Evolutionary conservation across 495 filamentous ascomycete species (phyloP).

Genomic region (Xylaria acuta): DNA sequence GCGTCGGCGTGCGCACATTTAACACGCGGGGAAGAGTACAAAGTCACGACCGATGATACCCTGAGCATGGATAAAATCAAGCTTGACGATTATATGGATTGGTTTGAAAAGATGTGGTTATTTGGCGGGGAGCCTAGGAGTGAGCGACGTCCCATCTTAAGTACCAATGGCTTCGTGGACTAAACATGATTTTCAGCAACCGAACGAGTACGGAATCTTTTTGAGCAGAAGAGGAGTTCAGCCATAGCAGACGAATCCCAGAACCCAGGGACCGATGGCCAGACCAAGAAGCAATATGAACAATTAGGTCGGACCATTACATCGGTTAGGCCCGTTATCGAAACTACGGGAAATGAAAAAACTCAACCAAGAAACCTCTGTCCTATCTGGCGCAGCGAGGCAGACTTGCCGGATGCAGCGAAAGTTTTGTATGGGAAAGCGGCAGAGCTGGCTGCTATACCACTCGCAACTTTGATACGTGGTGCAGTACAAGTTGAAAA

Average conservation of each 20-base stretch:
- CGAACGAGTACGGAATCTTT: constrained; percentile 24
- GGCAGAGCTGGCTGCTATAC: constrained; percentile 50
- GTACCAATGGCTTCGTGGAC: neutral
- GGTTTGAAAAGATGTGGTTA: constrained; percentile 81
- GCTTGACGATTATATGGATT: constrained; percentile 85
- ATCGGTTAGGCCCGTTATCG: constrained; percentile 32
- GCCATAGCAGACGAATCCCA: neutral
- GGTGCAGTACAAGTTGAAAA: constrained; percentile 59
- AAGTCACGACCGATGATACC: constrained; percentile 70
- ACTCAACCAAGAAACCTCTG: constrained; percentile 62
- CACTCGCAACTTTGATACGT: constrained; percentile 43
- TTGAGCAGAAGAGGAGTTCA: constrained; percentile 16
- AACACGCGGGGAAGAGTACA: constrained; percentile 39
- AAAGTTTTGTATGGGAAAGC: constrained; percentile 61
- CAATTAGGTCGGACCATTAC: constrained; percentile 10
- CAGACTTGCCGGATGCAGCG: constrained; percentile 62
- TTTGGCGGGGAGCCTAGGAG: constrained; percentile 54
- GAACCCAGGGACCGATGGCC: neutral
- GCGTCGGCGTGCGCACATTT: constrained; percentile 15
- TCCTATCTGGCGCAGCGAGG: constrained; percentile 60
- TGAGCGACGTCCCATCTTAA: constrained; percentile 32
- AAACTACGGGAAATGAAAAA: constrained; percentile 34
- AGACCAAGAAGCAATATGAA: constrained; percentile 14
- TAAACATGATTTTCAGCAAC: constrained; percentile 14
- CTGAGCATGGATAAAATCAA: constrained; percentile 70